phyloP scores from a whole-genome alignment of 352 stramenopile species.

The Globisporangium viniferum region DNA sequence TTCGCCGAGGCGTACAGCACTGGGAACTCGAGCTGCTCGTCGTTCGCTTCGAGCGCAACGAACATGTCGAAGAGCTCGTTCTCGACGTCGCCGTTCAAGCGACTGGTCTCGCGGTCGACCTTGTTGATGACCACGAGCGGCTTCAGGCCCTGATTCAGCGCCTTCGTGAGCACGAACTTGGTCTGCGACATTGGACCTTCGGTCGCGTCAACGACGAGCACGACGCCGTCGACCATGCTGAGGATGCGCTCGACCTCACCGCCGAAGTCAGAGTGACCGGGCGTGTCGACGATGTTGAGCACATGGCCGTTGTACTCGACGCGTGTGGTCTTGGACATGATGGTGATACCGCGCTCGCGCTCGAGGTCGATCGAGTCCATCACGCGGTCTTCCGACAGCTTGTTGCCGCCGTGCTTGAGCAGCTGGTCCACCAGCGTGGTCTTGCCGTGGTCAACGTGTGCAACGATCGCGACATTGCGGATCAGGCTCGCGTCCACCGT shows the following conservation, averaged over 20 bases:
- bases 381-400: constrained; percentile 83
- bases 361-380: constrained; percentile 99
- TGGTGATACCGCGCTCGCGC: constrained; percentile 98
- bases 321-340: constrained; percentile 98
- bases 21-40: constrained; percentile 96
- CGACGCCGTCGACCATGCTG: constrained; percentile 96
- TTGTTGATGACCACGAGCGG: constrained; percentile 99
- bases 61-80: constrained; percentile 98
- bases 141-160: constrained; percentile 90
- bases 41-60: constrained; percentile 89
- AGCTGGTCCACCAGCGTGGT: constrained; percentile 98
- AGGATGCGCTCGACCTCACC: constrained; percentile 98
- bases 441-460: constrained; percentile 99
- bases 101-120: constrained; percentile 92
- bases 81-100: constrained; percentile 93
- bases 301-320: constrained; percentile 93
- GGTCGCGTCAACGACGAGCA: constrained; percentile 96
- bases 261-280: constrained; percentile 98
- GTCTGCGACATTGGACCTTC: constrained; percentile 98
- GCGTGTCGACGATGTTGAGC: constrained; percentile 98
- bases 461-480: constrained; percentile 90
- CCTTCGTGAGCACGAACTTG: constrained; percentile 98
- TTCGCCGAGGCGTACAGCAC: constrained; percentile 96
- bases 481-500: constrained; percentile 52
- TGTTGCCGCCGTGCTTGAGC: constrained; percentile 94